Evolutionary conservation across 1,284 basidiomycete species (phyloP), one percentile per base, ranked within the genome.

Genomic region (Cutaneotrichosporon mucoides): DNA sequence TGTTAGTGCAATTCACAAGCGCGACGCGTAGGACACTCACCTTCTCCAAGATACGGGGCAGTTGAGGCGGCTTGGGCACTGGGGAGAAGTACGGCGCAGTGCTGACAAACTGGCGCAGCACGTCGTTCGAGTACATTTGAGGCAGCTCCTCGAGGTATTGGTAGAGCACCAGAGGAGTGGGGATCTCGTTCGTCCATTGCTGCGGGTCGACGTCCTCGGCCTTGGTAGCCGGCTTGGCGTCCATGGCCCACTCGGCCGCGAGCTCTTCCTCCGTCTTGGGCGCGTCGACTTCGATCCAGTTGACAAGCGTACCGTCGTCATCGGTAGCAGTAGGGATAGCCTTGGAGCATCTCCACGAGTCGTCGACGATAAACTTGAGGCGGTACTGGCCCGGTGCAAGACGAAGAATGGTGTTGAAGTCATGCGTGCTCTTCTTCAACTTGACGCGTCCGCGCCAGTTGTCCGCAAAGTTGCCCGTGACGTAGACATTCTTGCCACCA

Each of bases 341-440:
- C 66, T 82, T 81, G 10, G 83, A 83, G 56, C 84, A 84, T 61
- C 88, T 85, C 87, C 89, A 93, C 54, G 88, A 84, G 60, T 91
- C 89, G 76, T 99, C 96, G 61, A 99, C 92, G 66, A 98, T 85
- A 81, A 98, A 99, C 66, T 94, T 92, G 73, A 98, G 84, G 62
- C 95, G 90, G 73, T 99, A 94, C 2, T 93, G 94, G 24, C 95
- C 96, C 0, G 94, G 92, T 11, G 87, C 85, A 3, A 96, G 84
- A 13, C 79, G 75, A 44, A 84, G 72, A 38, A 81, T 71, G 0
- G 74, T 73, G 60, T 73, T 71, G 53, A 82, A 82, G 62, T 81
- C 80, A 55, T 79, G 76, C n/a, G 75, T 76, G 57, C 76, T 77
- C 60, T 76, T 76, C 64, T 75, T 76, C 53, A 82, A 65, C 72